phyloP scores from a whole-genome alignment of 495 filamentous ascomycete species.

The Cladorrhinum samala region DNA sequence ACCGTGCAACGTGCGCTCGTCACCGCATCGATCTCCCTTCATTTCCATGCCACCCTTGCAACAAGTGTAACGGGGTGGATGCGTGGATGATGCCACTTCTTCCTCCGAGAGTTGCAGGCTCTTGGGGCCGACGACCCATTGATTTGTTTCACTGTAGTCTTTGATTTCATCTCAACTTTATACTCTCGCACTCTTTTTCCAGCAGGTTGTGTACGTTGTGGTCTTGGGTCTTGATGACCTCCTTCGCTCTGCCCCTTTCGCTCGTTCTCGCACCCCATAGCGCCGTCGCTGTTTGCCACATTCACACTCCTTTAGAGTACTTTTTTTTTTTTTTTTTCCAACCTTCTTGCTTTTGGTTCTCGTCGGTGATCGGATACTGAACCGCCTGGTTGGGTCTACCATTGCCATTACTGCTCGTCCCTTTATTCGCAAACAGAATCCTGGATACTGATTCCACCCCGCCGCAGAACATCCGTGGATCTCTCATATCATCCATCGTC shows the following conservation, averaged over 20 bases:
- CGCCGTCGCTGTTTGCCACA: slow-evolving; percentile 4
- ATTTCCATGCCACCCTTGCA: slow-evolving; percentile 2
- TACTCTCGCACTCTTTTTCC: background rate
- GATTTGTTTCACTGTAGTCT: background rate
- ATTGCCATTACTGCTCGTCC: too few species aligned
- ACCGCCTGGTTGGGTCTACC: too few species aligned
- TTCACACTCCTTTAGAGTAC: background rate
- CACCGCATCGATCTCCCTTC: background rate
- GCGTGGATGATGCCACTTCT: slow-evolving; percentile 4
- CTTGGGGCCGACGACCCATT: background rate
- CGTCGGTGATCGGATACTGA: slow-evolving; percentile 11
- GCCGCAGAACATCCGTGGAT: slow-evolving; percentile 6
- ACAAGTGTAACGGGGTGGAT: background rate
- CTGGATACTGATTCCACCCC: slow-evolving; percentile 2
- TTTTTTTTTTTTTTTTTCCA: background rate
- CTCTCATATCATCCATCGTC: slow-evolving; percentile 11
- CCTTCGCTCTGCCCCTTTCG: slow-evolving; percentile 7
- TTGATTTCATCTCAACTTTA: background rate
- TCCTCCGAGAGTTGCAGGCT: background rate
- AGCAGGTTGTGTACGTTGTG: background rate
- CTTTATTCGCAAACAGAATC: too few species aligned
- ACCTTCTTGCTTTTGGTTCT: background rate
- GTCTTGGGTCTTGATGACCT: slow-evolving; percentile 25
- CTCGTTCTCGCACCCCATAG: background rate
- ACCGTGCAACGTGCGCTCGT: too few species aligned